Percentiles rank a stretch among this genome's conserved stretches.
phyloP scores from a whole-genome alignment of 345 rosid genomes.

The Camelina hispida region DNA sequence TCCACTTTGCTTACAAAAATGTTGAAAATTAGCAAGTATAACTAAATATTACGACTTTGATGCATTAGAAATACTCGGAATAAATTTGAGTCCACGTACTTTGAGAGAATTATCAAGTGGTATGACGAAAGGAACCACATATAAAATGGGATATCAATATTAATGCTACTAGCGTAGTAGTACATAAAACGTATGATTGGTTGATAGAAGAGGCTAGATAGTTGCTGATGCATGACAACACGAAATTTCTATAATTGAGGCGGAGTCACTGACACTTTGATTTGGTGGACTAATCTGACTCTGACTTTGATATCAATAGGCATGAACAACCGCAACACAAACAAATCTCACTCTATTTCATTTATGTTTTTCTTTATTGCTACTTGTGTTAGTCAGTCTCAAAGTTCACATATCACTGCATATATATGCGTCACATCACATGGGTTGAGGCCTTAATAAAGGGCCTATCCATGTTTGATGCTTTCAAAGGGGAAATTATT shows the following conservation, averaged over 20 bases:
- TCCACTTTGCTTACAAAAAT: background rate
- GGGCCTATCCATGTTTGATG: conserved; percentile 22
- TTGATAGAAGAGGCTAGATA: conserved; percentile 23
- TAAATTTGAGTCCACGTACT: background rate
- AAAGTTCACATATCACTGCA: background rate
- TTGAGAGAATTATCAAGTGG: background rate
- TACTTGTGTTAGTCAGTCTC: background rate
- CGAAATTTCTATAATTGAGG: conserved; percentile 9
- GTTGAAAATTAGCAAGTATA: background rate
- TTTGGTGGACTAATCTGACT: conserved; percentile 27
- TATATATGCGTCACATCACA: conserved; percentile 21
- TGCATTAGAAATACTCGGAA: too few species aligned
- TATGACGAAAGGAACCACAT: background rate
- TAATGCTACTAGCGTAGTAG: background rate
- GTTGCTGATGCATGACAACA: conserved; percentile 10
- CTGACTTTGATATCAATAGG: conserved; percentile 22
- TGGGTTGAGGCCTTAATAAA: conserved; percentile 13
- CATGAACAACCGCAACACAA: conserved; percentile 22
- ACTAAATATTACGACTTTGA: background rate
- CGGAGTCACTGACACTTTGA: conserved; percentile 23
- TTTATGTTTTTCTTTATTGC: background rate
- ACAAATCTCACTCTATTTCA: conserved; percentile 16
- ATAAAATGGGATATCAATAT: background rate
- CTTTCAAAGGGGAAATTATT: conserved; percentile 9
- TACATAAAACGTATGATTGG: conserved; percentile 2